phyloP scores from a whole-genome alignment of 768 basidiomycete genomes.

The Auricularia heimuer region DNA sequence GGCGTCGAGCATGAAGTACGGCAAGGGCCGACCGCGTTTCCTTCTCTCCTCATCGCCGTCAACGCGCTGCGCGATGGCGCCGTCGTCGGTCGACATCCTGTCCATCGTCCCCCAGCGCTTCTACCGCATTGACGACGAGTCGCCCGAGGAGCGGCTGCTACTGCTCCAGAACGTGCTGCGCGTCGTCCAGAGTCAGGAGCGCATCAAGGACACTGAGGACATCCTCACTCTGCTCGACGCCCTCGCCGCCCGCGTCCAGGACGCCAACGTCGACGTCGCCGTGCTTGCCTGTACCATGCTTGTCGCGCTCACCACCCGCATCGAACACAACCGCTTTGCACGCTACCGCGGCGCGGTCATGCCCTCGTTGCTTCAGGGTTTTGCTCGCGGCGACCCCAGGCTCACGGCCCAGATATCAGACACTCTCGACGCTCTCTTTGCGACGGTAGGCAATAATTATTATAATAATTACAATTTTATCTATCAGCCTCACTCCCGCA shows the following conservation, averaged over 20 bases:
- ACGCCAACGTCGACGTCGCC: background rate
- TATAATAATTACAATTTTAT: too few species aligned
- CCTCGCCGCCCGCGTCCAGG: background rate
- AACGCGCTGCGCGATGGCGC: background rate
- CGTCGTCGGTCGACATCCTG: background rate
- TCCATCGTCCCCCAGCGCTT: background rate
- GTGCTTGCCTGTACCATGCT: background rate
- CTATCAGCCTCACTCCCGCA: background rate
- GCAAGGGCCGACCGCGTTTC: too few species aligned
- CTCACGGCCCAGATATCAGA: background rate
- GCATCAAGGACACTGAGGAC: background rate
- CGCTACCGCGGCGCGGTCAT: background rate
- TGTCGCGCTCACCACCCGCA: background rate
- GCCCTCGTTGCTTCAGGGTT: background rate
- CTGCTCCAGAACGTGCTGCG: background rate
- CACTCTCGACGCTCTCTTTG: background rate
- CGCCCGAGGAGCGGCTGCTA: background rate
- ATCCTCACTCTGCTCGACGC: background rate
- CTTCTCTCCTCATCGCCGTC: too few species aligned
- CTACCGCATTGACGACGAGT: background rate
- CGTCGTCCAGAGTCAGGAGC: background rate
- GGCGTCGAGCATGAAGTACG: too few species aligned
- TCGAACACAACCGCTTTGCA: background rate
- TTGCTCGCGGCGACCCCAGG: background rate
- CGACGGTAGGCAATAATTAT: background rate